These are phyloP conservation scores for Eucalyptus sideroxylon DNA, from an alignment of 345 rosid genomes.

Conservation along the genomic window DNA sequence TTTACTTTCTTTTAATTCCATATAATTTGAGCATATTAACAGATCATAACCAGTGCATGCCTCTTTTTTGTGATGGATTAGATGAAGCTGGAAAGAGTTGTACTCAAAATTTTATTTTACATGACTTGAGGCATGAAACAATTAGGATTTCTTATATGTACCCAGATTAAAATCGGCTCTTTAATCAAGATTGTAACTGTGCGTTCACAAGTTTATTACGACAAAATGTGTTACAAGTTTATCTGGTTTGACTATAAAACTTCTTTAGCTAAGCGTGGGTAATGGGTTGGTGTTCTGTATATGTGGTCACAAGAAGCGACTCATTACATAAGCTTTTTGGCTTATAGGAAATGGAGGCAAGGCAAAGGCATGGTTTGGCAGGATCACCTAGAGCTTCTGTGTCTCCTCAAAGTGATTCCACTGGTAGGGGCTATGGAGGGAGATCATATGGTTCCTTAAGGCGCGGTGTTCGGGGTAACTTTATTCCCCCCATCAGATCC, in stretches of 20 bases:
- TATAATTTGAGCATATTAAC: background rate
- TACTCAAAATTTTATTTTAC: background rate
- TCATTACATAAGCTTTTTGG: slow-evolving; percentile 2
- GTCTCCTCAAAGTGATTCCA: slow-evolving; percentile 52
- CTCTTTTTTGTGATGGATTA: background rate
- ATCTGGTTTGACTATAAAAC: background rate
- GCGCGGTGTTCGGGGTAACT: slow-evolving; percentile 72
- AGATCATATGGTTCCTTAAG: slow-evolving; percentile 52
- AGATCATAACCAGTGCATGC: background rate
- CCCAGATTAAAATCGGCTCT: background rate
- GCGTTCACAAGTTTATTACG: background rate
- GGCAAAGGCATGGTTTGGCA: slow-evolving; percentile 51
- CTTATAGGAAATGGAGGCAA: slow-evolving; percentile 74
- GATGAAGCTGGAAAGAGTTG: background rate
- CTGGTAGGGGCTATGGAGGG: slow-evolving; percentile 41
- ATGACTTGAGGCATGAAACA: background rate
- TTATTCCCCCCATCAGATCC: slow-evolving; percentile 80
- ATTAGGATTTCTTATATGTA: background rate
- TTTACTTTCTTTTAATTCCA: background rate
- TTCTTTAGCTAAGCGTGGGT: background rate
- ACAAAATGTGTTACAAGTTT: background rate
- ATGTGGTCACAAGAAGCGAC: background rate
- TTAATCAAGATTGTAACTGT: background rate
- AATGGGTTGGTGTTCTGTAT: background rate
- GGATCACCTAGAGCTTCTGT: slow-evolving; percentile 44